phyloP scores from a whole-genome alignment of 495 filamentous ascomycete species.

The Trichoderma gamsii region DNA sequence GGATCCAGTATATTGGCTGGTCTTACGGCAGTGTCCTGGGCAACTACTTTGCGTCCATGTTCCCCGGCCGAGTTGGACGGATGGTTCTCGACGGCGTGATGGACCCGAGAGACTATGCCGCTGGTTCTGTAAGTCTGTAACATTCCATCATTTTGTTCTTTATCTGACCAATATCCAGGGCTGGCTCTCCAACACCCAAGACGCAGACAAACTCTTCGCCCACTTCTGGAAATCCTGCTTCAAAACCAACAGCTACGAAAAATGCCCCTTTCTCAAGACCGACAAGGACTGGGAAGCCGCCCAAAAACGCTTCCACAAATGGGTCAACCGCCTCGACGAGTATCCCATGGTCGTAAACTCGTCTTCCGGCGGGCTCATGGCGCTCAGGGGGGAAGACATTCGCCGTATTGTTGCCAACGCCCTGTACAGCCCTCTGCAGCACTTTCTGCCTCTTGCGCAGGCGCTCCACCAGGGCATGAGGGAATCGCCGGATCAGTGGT shows the following conservation, averaged over 20 bases:
- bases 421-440: slow-evolving; percentile 20
- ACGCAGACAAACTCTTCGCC: slow-evolving; percentile 45
- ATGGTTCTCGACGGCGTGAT: slow-evolving; percentile 36
- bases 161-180: background rate
- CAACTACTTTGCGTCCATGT: slow-evolving; percentile 42
- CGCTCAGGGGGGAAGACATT: slow-evolving; percentile 39
- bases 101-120: slow-evolving; percentile 31
- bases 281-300: background rate
- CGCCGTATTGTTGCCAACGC: slow-evolving; percentile 25
- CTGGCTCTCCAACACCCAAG: slow-evolving; percentile 40
- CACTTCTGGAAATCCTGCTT: slow-evolving; percentile 45
- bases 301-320: background rate
- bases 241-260: slow-evolving; percentile 30
- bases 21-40: slow-evolving; percentile 57
- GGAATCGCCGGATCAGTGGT: slow-evolving; percentile 18
- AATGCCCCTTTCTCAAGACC: slow-evolving; percentile 19
- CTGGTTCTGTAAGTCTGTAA: background rate
- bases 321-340: background rate
- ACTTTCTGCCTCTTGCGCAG: slow-evolving; percentile 25
- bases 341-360: slow-evolving; percentile 21
- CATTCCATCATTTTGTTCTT: background rate
- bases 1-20: slow-evolving; percentile 52
- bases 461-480: slow-evolving; percentile 33
- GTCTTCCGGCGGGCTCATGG: slow-evolving; percentile 33
- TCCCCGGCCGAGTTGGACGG: slow-evolving; percentile 36